Base-by-base conservation (phyloP, 2,329 filamentous ascomycete genomes). In the Knoxdaviesia capensis region DNA sequence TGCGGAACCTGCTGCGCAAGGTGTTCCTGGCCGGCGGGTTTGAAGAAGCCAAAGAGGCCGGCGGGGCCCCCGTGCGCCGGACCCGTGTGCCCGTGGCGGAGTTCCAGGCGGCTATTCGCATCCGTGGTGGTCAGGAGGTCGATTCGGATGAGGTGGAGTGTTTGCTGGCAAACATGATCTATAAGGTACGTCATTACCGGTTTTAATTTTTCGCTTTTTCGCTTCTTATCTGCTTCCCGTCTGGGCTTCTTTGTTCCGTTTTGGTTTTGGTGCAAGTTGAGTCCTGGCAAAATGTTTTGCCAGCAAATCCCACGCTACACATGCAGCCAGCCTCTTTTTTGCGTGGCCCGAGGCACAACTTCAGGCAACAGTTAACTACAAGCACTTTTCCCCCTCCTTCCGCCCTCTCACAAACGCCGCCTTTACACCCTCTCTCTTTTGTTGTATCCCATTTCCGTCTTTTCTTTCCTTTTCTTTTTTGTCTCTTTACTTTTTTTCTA, bases 91-190 rank as follows among this genome's bases (percentile, higher is more conserved):
- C 84, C 0, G 69, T 94, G 9, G 68, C 71, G 8, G 84, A 96
- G 51, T 96, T 98, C 52, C 76, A 74, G 29, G 82, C 85, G 6
- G 92, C 85, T 6, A 72, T 96, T 45, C 77, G 77, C 53, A 68
- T 94, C 51, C 78, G 76, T 41, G 77, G 72, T 49, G 66, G 68
- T 43, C 68, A 81, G 54, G 61, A 66, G 33, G 65, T 92, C 33
- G 90, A 94, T 51, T 69, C 72, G 32, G 92, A 98, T 54, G 90
- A 98, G 59, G 87, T 96, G 4, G 92, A 98, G 59, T 98, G 90
- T 57, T 63, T 94, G 51, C 56, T 98, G 53, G 85, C 90, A 31
- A 96, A 94, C 56, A 83, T 94, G 72, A 94, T 98, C 47, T 98
- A 96, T 66, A 98, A 96, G 75, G 88, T 93, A 60, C 50, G 60